Evolutionary conservation across 2,329 filamentous ascomycete species (phyloP), one percentile per base, ranked within the genome.

Genomic region (Zasmidium angulare): DNA sequence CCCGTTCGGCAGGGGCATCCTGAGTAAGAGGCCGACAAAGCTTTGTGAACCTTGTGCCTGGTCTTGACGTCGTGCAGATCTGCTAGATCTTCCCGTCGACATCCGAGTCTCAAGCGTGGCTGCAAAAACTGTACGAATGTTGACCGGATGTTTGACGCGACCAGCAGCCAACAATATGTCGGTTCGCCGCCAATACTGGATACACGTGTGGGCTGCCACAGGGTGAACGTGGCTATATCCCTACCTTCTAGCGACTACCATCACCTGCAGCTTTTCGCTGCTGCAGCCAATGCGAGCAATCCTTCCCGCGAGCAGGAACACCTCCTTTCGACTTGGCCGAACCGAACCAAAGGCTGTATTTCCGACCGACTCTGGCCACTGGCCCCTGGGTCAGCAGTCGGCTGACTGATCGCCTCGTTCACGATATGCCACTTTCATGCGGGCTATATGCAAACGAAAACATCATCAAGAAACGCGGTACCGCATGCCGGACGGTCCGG

Each of bases 21-120:
- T 24, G 49, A 50, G 22, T 26, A 29, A 29, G 21, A 50, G 49
- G 22, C 22, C 49, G 49, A 29, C 11, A 50, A 50, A 50, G 20
- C 49, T 29, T 50, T 50, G 49, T 29, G 24, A 50, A 50, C 49
- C 22, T 50, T 26, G 23, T 22, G 23, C 46, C 23, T 49, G 46
- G 46, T 49, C 20, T 50, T 50, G 49, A 29, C 49, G 49, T 26
- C 23, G 22, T 50, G 49, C 49, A 23, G 49, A 50, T 50, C 49
- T 23, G 4, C 9, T 50, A 17, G 22, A 19, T 29, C n/a, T 26
- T 24, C 6, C 17, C n/a, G 49, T 23, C 22, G 9, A n/a, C 49
- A 9, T 50, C n/a, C 22, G 20, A 49, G 20, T 50, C 20, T 29
- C 49, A 9, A 23, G 23, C 23, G 21, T 22, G 20, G 10, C 20